phyloP scores from a whole-genome alignment of 129 eudicot species.

The Tanacetum coccineum region DNA sequence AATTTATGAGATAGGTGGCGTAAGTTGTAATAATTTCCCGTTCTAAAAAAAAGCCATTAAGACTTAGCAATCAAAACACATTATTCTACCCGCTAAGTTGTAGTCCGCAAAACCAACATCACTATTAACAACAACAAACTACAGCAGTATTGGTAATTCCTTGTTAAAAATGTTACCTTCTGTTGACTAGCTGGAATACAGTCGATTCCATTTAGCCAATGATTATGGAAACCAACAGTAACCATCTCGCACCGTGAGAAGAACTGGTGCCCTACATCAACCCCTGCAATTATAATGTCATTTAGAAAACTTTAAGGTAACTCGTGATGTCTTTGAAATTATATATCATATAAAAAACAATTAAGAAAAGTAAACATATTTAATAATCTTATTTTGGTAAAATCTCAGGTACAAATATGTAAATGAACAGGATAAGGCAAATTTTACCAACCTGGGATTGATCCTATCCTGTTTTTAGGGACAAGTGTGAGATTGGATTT shows the following conservation, averaged over 20 bases:
- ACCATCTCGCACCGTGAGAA: slow-evolving; percentile 97
- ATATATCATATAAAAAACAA: too few species aligned
- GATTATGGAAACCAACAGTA: slow-evolving; percentile 80
- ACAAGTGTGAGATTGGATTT: slow-evolving; percentile 24
- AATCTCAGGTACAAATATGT: too few species aligned
- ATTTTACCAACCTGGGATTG: slow-evolving; percentile 64
- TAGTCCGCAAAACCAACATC: background rate
- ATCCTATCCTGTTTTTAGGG: slow-evolving; percentile 49
- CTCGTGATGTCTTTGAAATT: too few species aligned
- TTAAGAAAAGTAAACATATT: too few species aligned
- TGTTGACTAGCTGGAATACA: slow-evolving; percentile 36
- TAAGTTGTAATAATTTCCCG: too few species aligned
- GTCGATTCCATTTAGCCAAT: slow-evolving; percentile 91
- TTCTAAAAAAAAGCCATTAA: too few species aligned
- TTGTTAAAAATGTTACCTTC: slow-evolving; percentile 29
- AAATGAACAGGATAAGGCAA: too few species aligned
- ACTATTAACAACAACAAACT: slow-evolving; percentile 10
- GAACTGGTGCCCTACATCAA: slow-evolving; percentile 95
- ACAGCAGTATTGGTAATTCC: slow-evolving; percentile 13
- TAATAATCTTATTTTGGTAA: background rate
- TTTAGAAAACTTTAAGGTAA: too few species aligned
- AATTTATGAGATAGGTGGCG: too few species aligned
- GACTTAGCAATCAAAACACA: too few species aligned
- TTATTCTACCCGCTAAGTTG: background rate
- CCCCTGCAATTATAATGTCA: slow-evolving; percentile 42